Evolutionary conservation across 495 filamentous ascomycete genomes (phyloP).

Genomic region (Xylaria intraflava): DNA sequence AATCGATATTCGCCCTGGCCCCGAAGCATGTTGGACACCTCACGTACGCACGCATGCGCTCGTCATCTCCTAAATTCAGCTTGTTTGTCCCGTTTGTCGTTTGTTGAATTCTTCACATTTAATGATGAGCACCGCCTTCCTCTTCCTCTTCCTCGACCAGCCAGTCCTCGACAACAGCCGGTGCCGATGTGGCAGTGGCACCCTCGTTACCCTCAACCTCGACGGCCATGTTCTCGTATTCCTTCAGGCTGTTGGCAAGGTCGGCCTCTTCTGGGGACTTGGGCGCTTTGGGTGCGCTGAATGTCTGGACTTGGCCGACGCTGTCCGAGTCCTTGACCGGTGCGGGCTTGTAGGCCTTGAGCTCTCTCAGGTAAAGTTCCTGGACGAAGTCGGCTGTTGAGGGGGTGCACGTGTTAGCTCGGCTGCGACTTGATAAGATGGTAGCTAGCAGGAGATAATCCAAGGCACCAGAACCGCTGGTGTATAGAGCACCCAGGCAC

Average conservation of each 20-base stretch:
- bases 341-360: slow-evolving; percentile 85
- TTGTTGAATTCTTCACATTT: slow-evolving; percentile 12
- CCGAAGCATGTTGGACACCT: background rate
- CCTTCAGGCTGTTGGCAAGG: slow-evolving; percentile 80
- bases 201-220: slow-evolving; percentile 85
- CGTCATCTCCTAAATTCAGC: background rate
- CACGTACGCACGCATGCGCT: background rate
- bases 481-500: too few species aligned
- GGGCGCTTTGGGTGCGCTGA: slow-evolving; percentile 69
- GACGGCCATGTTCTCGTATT: slow-evolving; percentile 86
- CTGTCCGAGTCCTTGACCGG: slow-evolving; percentile 78
- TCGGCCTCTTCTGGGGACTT: slow-evolving; percentile 85
- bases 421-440: background rate
- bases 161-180: slow-evolving; percentile 43
- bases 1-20: slow-evolving; percentile 3
- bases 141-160: slow-evolving; percentile 45
- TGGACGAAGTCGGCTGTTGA: slow-evolving; percentile 82
- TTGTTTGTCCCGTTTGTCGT: background rate
- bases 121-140: slow-evolving; percentile 33
- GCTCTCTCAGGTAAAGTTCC: slow-evolving; percentile 91
- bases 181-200: slow-evolving; percentile 23
- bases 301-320: slow-evolving; percentile 87
- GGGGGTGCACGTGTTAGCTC: background rate
- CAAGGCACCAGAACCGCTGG: background rate
- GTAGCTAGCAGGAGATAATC: background rate